Evolutionary conservation across 208 protist genomes (phyloP), one percentile per base, ranked within the genome.

Genomic region (Leishmania tarentolae): DNA sequence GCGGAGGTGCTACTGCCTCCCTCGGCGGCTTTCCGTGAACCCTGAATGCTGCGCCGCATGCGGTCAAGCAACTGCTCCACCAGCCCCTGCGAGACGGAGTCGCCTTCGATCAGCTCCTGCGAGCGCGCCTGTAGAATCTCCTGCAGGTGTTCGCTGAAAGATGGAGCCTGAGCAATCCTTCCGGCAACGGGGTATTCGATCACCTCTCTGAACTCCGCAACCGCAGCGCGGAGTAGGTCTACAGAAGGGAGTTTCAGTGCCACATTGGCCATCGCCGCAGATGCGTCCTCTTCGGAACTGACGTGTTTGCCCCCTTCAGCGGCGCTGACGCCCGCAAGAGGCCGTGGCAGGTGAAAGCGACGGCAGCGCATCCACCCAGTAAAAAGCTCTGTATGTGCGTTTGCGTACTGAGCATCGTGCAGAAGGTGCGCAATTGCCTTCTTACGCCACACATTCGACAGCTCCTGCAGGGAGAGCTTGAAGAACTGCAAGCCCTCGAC

Each of bases 371-470:
- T 42, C 83, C 87, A 89, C 17, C 81, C 82, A 13, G 42, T 92
- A 70, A 92, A 90, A 50, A 88, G 63, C 59, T 90, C 88, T 8
- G 82, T 47, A 82, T 93, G 86, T 47, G 40, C 76, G 66, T 88
- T 88, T 61, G 87, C 89, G 71, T 86, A 87, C 80, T 89, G 69
- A 19, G 88, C 81, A 53, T 97, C 93, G 28, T n/a, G 72, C 44
- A 95, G n/a, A 3, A 98, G 88, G 57, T 91, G 87, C 53, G 81
- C 70, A 59, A 97, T 79, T 17, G 93, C 92, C 82, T 93, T 92
- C 85, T 98, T 98, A 40, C 95, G 90, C 93, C 93, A 98, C 75
- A 97, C 92, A 73, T 98, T 98, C 40, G 89, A 85, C 81, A 98
- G 59, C 80, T 98, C 94, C 88, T 98, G 96, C 61, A 92, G 77